Percentiles rank a stretch among this genome's conserved stretches.
phyloP scores from a whole-genome alignment of 1,284 basidiomycete species.

The Tilletia caries region DNA sequence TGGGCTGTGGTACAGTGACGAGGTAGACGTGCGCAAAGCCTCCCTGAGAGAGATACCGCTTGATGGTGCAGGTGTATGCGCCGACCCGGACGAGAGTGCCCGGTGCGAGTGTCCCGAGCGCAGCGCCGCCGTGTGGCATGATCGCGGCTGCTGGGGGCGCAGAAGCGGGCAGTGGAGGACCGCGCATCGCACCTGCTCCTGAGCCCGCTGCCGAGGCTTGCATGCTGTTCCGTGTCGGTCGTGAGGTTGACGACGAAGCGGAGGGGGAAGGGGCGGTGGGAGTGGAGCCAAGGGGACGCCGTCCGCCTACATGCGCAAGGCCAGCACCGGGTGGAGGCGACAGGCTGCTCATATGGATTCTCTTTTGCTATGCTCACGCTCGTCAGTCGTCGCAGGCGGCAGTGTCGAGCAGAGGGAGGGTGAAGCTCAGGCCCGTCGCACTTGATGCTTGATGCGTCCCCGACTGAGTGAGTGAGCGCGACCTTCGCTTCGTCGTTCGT shows the following conservation, averaged over 20 bases:
- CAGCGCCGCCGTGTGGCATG: not conserved
- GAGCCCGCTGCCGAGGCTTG: not conserved
- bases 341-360: not conserved
- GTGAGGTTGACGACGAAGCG: not conserved
- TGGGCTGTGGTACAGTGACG: conserved; percentile 76
- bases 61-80: conserved; percentile 78
- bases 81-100: conserved; percentile 89
- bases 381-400: no score
- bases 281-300: not conserved
- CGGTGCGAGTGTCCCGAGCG: conserved; percentile 46
- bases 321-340: not conserved
- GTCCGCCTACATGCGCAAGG: not conserved
- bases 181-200: not conserved
- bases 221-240: not conserved
- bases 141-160: not conserved
- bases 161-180: not conserved
- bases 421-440: no score
- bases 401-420: no score
- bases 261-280: not conserved
- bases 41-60: conserved; percentile 91
- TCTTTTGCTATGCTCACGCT: not conserved
- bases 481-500: no score
- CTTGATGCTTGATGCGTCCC: no score
- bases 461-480: no score
- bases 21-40: conserved; percentile 99